A percentile compares a stretch with the other conserved stretches of the same genome.
phyloP scores from a whole-genome alignment of 306 rosid genomes.

The Dryas alaskensis region DNA sequence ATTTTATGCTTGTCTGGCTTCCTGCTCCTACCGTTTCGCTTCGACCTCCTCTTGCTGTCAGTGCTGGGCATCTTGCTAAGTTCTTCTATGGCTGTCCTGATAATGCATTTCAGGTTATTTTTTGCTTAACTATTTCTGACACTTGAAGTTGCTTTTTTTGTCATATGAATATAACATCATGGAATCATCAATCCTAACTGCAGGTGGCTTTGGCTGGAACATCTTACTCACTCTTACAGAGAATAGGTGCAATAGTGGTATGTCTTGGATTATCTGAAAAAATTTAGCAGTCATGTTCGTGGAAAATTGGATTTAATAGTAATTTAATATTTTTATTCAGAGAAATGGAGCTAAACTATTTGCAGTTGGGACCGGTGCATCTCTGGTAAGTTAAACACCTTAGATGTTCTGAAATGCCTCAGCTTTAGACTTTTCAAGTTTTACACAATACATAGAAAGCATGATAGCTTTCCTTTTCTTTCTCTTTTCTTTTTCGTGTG shows the following conservation, averaged over 20 bases:
- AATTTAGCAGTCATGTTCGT: not conserved
- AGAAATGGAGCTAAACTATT: conserved; percentile 49
- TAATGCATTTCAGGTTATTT: conserved; percentile 84
- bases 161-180: not conserved
- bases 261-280: conserved; percentile 2
- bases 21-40: conserved; percentile 90
- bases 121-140: not conserved
- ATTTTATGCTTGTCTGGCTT: conserved; percentile 60
- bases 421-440: not conserved
- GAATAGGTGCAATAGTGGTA: conserved; percentile 47
- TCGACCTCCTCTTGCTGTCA: conserved; percentile 58
- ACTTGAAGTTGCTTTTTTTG: not conserved
- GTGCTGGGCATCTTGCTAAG: conserved; percentile 70
- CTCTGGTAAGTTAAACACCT: conserved; percentile 34
- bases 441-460: no score
- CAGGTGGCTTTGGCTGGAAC: conserved; percentile 51
- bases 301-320: not conserved
- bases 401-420: not conserved
- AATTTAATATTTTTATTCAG: conserved; percentile 19
- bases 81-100: conserved; percentile 94
- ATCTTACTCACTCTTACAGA: conserved; percentile 39
- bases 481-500: no score
- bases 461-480: no score
- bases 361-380: conserved; percentile 44
- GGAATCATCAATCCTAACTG: not conserved